Conservation (phyloP, 768 basidiomycete genomes). For the Rhodotorula paludigena region DNA sequence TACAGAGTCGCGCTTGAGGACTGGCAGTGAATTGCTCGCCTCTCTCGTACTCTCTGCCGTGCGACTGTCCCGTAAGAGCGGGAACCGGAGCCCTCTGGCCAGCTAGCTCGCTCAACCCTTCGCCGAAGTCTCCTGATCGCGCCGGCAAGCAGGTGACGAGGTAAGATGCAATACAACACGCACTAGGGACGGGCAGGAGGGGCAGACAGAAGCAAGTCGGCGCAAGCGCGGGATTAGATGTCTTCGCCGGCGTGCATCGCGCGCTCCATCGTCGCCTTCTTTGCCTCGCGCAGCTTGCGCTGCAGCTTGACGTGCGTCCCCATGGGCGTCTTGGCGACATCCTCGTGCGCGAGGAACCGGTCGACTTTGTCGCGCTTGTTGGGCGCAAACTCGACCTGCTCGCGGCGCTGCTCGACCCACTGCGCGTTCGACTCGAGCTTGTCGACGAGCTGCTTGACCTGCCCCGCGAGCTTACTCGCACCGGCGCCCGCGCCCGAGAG, state of each 20-base stretch:
- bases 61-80: too few species aligned
- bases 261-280: slow-evolving; percentile 48
- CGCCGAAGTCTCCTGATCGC: too few species aligned
- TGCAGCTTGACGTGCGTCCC: slow-evolving; percentile 62
- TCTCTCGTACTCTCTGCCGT: too few species aligned
- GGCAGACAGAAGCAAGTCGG: too few species aligned
- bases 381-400: slow-evolving; percentile 69
- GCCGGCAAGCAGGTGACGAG: too few species aligned
- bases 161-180: neutral
- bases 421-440: slow-evolving; percentile 74
- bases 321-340: slow-evolving; percentile 66
- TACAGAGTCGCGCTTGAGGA: too few species aligned
- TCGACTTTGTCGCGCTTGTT: slow-evolving; percentile 64
- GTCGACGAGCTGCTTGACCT: slow-evolving; percentile 73
- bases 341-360: slow-evolving; percentile 54
- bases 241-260: slow-evolving; percentile 24
- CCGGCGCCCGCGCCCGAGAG: too few species aligned
- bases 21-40: too few species aligned
- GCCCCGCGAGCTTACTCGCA: slow-evolving; percentile 46
- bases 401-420: slow-evolving; percentile 71
- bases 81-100: too few species aligned
- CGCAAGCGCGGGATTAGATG: neutral
- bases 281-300: slow-evolving; percentile 66
- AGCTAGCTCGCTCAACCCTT: too few species aligned
- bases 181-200: too few species aligned